phyloP scores from a whole-genome alignment of 176 grass and related monocot species.

The Triticum aestivum region DNA sequence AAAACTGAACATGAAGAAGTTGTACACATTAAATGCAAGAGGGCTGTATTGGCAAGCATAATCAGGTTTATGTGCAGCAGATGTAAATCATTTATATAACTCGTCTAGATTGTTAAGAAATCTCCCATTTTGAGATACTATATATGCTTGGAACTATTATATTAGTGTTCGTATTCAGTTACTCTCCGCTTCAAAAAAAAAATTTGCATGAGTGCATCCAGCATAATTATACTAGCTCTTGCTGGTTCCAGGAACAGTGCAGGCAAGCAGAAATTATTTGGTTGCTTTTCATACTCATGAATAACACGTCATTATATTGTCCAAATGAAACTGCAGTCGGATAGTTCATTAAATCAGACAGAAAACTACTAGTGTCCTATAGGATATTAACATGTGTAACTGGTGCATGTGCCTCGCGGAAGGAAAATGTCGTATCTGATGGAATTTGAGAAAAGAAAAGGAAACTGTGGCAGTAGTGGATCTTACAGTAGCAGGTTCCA shows the following conservation, averaged over 20 bases:
- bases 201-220: not conserved
- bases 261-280: slow-evolving; percentile 20
- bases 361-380: not conserved
- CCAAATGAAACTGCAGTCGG: not conserved
- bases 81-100: slow-evolving; percentile 9
- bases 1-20: not conserved
- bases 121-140: not conserved
- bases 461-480: not conserved
- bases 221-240: not conserved
- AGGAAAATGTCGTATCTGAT: not conserved
- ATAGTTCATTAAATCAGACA: not conserved
- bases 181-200: not conserved
- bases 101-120: not conserved
- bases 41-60: not conserved
- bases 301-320: not conserved
- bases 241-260: not conserved
- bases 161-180: not conserved
- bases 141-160: not conserved
- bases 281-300: slow-evolving; percentile 8
- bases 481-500: slow-evolving; percentile 95
- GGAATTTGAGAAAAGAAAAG: not conserved
- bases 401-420: not conserved
- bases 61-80: not conserved
- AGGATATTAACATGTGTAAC: slow-evolving; percentile 10
- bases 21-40: slow-evolving; percentile 5